Evolutionary conservation across 78 protist genomes (phyloP), one percentile per base, ranked within the genome.

Genomic region (Capsaspora owczarzaki): DNA sequence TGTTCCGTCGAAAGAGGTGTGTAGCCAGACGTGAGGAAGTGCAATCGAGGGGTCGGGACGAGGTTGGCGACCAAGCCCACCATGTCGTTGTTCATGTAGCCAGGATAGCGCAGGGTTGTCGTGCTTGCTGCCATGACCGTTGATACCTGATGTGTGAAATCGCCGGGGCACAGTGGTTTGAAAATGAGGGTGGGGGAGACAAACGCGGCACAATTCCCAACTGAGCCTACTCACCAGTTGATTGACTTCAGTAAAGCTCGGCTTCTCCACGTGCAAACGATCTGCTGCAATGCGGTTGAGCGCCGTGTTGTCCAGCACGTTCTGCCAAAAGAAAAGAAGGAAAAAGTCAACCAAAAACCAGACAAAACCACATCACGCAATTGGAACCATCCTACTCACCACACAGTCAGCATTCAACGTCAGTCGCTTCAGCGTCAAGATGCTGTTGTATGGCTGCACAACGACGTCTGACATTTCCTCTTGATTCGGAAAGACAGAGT

Each of bases 11-110:
- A 38, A n/a, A 87, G 83, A 20, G 96, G 96, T 1, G 99, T 95
- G 90, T 96, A 97, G 0, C 97, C 95, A 0, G 99, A 96, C 96
- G 97, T 98, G n/a, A 98, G 74, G 82, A 96, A 98, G 89, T 98
- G 99, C 33, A 66, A 74, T n/a, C 98, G 85, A 2, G 99, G 99
- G 33, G 99, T 94, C 16, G 99, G 99, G 37, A 98, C 90, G n/a
- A 98, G 89, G 1, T 97, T 91, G 20, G 99, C 94, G 19, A 96
- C 31, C 83, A 97, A 82, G 43, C 99, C 97, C n/a, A 93, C 84
- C 68, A 97, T 80, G 80, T 95, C 99, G 83, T 96, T 96, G 90
- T 96, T 96, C 98, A 96, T 96, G 85, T 95, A 95, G 4, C 97
- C 95, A 0, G 98, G 95, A 82, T 94, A 94, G 44, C 99, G 84